Evolutionary conservation across 345 rosid species (phyloP).

Genomic region (Combretum micranthum): DNA sequence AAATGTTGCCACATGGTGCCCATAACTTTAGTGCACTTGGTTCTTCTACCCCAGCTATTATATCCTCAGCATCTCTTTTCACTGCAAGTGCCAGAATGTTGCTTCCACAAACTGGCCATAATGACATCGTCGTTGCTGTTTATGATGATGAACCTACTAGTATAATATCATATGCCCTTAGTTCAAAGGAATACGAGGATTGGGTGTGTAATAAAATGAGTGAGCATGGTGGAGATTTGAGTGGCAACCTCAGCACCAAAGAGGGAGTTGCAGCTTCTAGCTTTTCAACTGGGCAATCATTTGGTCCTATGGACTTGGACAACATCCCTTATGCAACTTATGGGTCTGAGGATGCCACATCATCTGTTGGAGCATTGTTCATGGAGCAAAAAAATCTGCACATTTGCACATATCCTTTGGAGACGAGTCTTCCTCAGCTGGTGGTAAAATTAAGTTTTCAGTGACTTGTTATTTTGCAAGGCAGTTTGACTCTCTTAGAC

Average conservation of each 20-base stretch:
- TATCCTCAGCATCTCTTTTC: conserved; percentile 56
- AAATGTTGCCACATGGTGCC: conserved; percentile 53
- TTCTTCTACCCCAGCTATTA: conserved; percentile 39
- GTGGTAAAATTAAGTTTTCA: conserved; percentile 71
- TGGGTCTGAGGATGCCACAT: conserved; percentile 41
- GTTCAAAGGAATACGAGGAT: conserved; percentile 70
- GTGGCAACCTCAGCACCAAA: conserved; percentile 19
- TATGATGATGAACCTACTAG: conserved; percentile 92
- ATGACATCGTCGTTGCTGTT: conserved; percentile 70
- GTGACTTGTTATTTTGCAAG: conserved; percentile 85
- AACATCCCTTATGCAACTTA: conserved; percentile 44
- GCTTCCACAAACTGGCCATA: conserved; percentile 46
- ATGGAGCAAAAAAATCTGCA: conserved; percentile 58
- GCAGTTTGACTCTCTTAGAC: conserved; percentile 75
- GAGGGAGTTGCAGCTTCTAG: conserved; percentile 32
- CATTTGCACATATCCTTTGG: conserved; percentile 66
- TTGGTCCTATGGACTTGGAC: conserved; percentile 54
- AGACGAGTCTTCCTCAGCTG: conserved; percentile 51
- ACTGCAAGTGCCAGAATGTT: conserved; percentile 77
- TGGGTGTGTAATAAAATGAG: conserved; percentile 45
- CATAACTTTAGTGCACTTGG: conserved; percentile 52
- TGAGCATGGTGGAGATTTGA: conserved; percentile 40
- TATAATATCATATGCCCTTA: conserved; percentile 79
- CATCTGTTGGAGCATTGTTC: conserved; percentile 31
- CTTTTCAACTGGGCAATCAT: conserved; percentile 60